Evolutionary conservation across 1,139 yeast species (phyloP).

Genomic region (Yamadazyma diospyri): DNA sequence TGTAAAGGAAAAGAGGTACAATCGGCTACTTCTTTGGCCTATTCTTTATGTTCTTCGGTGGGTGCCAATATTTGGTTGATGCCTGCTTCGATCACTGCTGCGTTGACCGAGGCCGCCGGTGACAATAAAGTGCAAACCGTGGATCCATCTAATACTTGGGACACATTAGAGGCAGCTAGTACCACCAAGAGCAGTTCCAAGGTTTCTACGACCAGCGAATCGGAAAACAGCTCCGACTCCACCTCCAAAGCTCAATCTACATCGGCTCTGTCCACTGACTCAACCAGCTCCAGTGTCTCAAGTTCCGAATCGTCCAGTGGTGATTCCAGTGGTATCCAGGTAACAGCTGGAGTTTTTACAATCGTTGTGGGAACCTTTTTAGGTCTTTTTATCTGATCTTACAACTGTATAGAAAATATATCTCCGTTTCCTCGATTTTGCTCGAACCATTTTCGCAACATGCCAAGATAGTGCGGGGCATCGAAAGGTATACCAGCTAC

Average conservation of each 20-base stretch:
- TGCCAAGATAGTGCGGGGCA: no score
- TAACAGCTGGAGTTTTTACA: conserved; percentile 10
- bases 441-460: no score
- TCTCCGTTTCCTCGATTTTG: no score
- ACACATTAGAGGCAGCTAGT: conserved; percentile 5
- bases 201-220: not conserved
- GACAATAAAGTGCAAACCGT: conserved; percentile 12
- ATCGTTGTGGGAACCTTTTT: conserved; percentile 11
- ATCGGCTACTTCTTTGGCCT: conserved; percentile 39
- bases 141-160: conserved; percentile 12
- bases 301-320: conserved; percentile 18
- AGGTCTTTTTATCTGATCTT: conserved; percentile 9
- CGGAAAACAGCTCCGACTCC: not conserved
- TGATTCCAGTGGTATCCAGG: conserved; percentile 15
- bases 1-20: conserved; percentile 41
- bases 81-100: conserved; percentile 37
- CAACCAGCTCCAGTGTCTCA: conserved; percentile 21
- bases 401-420: no score
- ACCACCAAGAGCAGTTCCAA: conserved; percentile 6
- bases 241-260: not conserved
- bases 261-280: conserved; percentile 17
- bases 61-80: conserved; percentile 48
- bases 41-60: conserved; percentile 39
- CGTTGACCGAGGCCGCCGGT: conserved; percentile 17
- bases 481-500: no score